phyloP scores from a whole-genome alignment of 1,284 basidiomycete species.

The Schizophyllum commune region DNA sequence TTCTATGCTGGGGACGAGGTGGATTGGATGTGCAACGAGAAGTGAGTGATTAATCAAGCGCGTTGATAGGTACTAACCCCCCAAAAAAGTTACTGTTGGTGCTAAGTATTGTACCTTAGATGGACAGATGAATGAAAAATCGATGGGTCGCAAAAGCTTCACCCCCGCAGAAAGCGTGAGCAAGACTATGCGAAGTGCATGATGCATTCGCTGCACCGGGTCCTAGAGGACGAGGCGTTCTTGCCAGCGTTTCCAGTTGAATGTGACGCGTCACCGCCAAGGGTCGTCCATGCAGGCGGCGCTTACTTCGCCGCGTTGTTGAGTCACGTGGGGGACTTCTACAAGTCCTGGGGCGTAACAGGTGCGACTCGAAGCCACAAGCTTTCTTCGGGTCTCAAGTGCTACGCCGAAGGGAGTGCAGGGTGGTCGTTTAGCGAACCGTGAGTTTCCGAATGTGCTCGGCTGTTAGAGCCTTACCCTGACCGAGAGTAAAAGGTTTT shows the following conservation, averaged over 20 bases:
- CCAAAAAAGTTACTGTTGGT: too few relatives aligned
- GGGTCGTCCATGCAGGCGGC: slow-evolving; percentile 19
- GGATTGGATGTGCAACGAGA: slow-evolving; percentile 51
- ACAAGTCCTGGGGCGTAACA: slow-evolving; percentile 34
- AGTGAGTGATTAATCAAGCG: slow-evolving; percentile 21
- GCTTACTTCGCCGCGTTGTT: slow-evolving; percentile 48
- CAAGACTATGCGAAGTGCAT: slow-evolving; percentile 45
- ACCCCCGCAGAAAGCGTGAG: slow-evolving; percentile 26
- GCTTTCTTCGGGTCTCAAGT: slow-evolving; percentile 47
- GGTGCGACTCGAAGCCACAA: slow-evolving; percentile 33
- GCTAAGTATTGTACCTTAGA: too few relatives aligned
- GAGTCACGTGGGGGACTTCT: slow-evolving; percentile 60
- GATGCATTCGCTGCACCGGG: slow-evolving; percentile 47
- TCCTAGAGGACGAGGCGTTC: slow-evolving; percentile 27
- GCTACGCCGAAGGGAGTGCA: slow-evolving; percentile 40
- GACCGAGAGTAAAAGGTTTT: neutral
- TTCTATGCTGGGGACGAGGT: slow-evolving; percentile 44
- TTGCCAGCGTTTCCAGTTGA: slow-evolving; percentile 24
- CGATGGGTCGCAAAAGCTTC: too few relatives aligned
- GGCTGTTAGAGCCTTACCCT: neutral
- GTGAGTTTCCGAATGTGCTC: slow-evolving; percentile 18
- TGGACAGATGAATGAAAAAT: too few relatives aligned
- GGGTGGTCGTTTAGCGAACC: slow-evolving; percentile 52
- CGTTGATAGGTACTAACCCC: too few relatives aligned
- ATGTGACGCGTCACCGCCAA: slow-evolving; percentile 27